Evolutionary conservation across 2,329 filamentous ascomycete species (phyloP).

Genomic region (Epicoccum nigrum): DNA sequence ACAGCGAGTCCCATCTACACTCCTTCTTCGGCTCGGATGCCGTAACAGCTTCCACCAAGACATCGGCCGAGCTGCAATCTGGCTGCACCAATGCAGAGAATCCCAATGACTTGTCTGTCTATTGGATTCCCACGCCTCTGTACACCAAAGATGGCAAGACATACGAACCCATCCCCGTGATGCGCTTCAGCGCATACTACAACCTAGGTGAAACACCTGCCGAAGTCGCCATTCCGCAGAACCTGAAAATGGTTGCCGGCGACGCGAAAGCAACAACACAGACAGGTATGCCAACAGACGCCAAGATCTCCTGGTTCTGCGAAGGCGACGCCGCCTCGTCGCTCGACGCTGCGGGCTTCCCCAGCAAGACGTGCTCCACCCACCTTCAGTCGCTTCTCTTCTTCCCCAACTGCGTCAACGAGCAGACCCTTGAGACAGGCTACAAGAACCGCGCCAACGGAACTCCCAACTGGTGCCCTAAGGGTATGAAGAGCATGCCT

Average conservation of each 20-base stretch:
- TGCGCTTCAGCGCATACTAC: constrained; percentile 57
- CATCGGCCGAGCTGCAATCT: constrained; percentile 47
- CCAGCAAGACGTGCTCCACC: constrained; percentile 48
- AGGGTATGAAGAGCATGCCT: constrained; percentile 54
- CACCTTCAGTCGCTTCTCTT: constrained; percentile 54
- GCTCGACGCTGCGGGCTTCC: constrained; percentile 38
- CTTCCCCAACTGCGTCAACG: constrained; percentile 55
- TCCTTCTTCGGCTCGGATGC: constrained; percentile 55
- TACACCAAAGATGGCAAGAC: constrained; percentile 46
- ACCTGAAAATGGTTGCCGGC: constrained; percentile 53
- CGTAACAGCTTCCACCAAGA: constrained; percentile 48
- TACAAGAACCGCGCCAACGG: constrained; percentile 40
- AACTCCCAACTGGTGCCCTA: constrained; percentile 44
- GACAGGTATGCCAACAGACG: constrained; percentile 28
- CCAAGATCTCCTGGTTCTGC: constrained; percentile 38
- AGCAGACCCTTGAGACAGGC: constrained; percentile 40
- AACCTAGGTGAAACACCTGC: constrained; percentile 50
- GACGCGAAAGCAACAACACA: constrained; percentile 43
- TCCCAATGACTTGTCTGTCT: constrained; percentile 55
- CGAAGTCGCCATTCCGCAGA: constrained; percentile 54
- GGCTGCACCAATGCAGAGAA: constrained; percentile 56
- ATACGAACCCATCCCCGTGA: constrained; percentile 39
- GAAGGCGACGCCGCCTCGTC: constrained; percentile 25
- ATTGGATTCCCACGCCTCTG: constrained; percentile 55
- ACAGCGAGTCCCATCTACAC: constrained; percentile 51